Percentiles rank a stretch among this genome's conserved stretches.
phyloP scores from a whole-genome alignment of 768 basidiomycete species.

The Hirschioporus abietinus region DNA sequence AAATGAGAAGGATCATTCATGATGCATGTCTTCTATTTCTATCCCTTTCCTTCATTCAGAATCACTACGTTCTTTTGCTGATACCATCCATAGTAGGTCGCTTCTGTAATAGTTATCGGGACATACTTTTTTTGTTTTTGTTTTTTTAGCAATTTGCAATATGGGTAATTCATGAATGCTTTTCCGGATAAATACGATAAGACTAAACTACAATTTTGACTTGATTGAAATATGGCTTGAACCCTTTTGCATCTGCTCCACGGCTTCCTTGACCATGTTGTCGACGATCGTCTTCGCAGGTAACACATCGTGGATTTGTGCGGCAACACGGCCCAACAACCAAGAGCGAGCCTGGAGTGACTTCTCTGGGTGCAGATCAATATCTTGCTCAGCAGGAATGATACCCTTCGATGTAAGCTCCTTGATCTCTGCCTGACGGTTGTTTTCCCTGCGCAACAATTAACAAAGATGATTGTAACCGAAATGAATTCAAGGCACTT shows the following conservation, averaged over 20 bases:
- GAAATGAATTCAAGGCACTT: constrained; percentile 18
- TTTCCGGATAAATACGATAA: neutral
- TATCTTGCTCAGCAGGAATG: constrained; percentile 65
- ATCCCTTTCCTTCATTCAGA: neutral
- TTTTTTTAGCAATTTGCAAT: neutral
- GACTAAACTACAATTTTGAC: constrained; percentile 41
- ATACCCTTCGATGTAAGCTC: constrained; percentile 80
- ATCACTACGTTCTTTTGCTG: neutral
- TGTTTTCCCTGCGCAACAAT: constrained; percentile 53
- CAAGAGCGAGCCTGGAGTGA: constrained; percentile 60
- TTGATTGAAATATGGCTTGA: constrained; percentile 34
- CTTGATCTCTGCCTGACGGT: constrained; percentile 76
- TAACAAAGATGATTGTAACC: constrained; percentile 3
- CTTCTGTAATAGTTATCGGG: neutral
- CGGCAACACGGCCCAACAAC: constrained; percentile 83
- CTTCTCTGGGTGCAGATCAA: constrained; percentile 79
- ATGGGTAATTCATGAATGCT: neutral
- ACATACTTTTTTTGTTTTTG: neutral
- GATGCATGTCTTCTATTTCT: neutral
- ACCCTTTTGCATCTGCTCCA: constrained; percentile 37
- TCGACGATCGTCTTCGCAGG: constrained; percentile 84
- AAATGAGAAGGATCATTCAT: neutral
- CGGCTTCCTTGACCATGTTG: constrained; percentile 65
- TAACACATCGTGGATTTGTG: constrained; percentile 65
- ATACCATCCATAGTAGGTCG: neutral